These are phyloP conservation scores for Nannizziopsis arthrosporioides DNA, from an alignment of 2,329 filamentous ascomycete genomes.

Conservation along the genomic window DNA sequence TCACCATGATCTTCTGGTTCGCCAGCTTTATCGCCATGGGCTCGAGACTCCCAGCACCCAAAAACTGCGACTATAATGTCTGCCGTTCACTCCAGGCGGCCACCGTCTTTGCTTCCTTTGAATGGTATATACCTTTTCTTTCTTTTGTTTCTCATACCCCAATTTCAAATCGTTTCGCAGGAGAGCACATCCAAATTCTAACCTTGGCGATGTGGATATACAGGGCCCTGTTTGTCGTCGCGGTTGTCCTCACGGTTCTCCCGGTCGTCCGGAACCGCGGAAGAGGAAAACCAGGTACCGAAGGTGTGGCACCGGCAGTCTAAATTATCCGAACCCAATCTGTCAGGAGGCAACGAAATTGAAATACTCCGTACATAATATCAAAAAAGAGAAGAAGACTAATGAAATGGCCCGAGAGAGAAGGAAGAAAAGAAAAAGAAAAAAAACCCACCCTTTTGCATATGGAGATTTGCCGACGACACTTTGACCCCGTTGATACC, in stretches of 20 bases:
- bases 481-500: no score
- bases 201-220: background rate
- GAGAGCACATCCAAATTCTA: background rate
- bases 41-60: slow-evolving; percentile 47
- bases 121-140: slow-evolving; percentile 30
- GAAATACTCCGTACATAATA: background rate
- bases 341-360: background rate
- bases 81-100: slow-evolving; percentile 50
- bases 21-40: slow-evolving; percentile 70
- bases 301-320: slow-evolving; percentile 2
- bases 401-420: no score
- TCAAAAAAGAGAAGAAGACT: no score
- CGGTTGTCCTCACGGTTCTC: slow-evolving; percentile 11
- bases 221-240: slow-evolving; percentile 32
- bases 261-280: slow-evolving; percentile 11
- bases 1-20: slow-evolving; percentile 86
- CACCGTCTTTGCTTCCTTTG: slow-evolving; percentile 38
- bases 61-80: slow-evolving; percentile 41
- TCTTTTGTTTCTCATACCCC: background rate
- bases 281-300: slow-evolving; percentile 2
- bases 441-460: no score
- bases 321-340: background rate
- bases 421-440: no score
- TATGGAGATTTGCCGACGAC: no score
- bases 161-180: background rate